Percentiles rank a stretch among this genome's conserved stretches.
Evolutionary conservation across 495 filamentous ascomycete species (phyloP).

Genomic region (Hyaloscypha finlandica): DNA sequence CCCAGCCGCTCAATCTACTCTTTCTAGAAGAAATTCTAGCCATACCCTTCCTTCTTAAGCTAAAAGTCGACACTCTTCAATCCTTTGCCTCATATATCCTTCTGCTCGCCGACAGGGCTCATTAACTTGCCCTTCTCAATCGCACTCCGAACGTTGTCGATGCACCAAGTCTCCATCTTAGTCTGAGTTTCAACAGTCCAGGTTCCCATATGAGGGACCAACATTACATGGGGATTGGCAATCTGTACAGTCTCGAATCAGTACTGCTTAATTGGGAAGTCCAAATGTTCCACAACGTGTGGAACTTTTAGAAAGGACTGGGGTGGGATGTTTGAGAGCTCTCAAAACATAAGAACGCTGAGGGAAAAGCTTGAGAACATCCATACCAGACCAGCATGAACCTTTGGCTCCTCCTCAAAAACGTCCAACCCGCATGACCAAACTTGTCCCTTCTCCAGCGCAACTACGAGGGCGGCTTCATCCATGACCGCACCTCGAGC

Average conservation of each 20-base stretch:
- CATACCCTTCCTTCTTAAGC: neutral
- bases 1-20: neutral
- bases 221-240: conserved; percentile 66
- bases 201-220: conserved; percentile 83
- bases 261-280: neutral
- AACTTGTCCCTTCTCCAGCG: conserved; percentile 69
- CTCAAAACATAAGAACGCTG: neutral
- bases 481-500: conserved; percentile 79
- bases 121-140: conserved; percentile 64
- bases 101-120: conserved; percentile 73
- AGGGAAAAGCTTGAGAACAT: neutral
- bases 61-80: neutral
- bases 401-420: conserved; percentile 74
- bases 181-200: conserved; percentile 60
- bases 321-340: neutral
- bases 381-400: conserved; percentile 67
- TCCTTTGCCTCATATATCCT: conserved; percentile 28
- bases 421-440: conserved; percentile 72
- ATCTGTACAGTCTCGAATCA: neutral
- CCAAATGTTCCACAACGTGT: neutral
- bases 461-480: conserved; percentile 72
- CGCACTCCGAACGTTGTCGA: conserved; percentile 67
- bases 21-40: conserved; percentile 4
- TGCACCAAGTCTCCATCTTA: conserved; percentile 76
- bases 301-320: neutral